Percentiles rank a stretch among this genome's conserved stretches.
These are phyloP conservation scores for Pseudogymnoascus pannorum DNA, from an alignment of 2,329 filamentous ascomycete genomes.

Conservation along the genomic window DNA sequence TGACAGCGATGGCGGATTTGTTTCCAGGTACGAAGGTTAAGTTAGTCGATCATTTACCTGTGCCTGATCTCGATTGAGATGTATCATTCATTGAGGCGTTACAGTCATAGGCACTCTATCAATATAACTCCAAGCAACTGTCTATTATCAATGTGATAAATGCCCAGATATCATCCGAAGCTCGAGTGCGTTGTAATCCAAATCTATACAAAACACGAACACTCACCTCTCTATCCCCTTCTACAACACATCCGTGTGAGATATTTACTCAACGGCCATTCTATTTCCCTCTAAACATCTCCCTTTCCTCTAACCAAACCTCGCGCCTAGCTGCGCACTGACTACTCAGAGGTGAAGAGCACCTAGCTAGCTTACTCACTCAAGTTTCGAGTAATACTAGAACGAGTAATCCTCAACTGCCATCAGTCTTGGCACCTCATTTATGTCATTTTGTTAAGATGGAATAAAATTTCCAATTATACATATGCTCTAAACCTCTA, in stretches of 20 bases:
- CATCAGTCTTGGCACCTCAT: too few species aligned
- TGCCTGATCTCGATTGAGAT: slow-evolving; percentile 54
- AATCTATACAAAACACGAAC: not conserved
- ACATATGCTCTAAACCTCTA: not conserved
- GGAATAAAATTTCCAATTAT: not conserved
- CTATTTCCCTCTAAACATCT: too few species aligned
- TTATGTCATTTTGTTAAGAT: not conserved
- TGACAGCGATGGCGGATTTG: not conserved
- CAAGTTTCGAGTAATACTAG: too few species aligned
- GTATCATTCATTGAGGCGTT: not conserved
- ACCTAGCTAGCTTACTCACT: too few species aligned
- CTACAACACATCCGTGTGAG: not conserved
- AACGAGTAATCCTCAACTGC: too few species aligned
- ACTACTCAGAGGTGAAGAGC: too few species aligned
- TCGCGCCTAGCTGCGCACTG: too few species aligned
- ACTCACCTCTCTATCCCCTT: not conserved
- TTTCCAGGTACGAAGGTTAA: slow-evolving; percentile 46
- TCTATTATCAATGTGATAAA: not conserved
- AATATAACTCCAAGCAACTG: not conserved
- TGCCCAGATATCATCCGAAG: not conserved
- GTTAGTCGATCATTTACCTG: slow-evolving; percentile 67
- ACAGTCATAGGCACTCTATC: not conserved
- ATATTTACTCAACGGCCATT: not conserved
- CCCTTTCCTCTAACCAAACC: too few species aligned
- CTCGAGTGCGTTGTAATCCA: not conserved